Conservation (phyloP, 805 yeast species). For the Grigorovia yakushimaensis region DNA sequence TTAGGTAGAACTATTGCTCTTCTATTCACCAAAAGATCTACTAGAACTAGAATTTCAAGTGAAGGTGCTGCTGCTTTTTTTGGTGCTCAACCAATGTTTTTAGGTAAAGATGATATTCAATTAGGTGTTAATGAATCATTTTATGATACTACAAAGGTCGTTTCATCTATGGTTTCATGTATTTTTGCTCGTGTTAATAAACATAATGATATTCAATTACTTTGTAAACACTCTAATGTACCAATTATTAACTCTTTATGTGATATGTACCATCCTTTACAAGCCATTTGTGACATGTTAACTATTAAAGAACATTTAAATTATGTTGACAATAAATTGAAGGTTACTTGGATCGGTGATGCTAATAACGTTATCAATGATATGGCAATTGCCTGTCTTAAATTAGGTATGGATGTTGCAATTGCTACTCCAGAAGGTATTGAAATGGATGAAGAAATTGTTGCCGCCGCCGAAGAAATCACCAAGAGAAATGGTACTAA, state of each 20-base stretch:
- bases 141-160: conserved; percentile 79
- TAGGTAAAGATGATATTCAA: conserved; percentile 95
- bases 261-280: conserved; percentile 89
- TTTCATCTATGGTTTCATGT: conserved; percentile 94
- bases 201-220: conserved; percentile 71
- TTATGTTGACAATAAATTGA: conserved; percentile 36
- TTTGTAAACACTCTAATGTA: conserved; percentile 70
- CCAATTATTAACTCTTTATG: conserved; percentile 92
- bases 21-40: conserved; percentile 83
- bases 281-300: conserved; percentile 83
- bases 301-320: conserved; percentile 63
- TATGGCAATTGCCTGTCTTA: conserved; percentile 77
- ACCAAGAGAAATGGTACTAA: conserved; percentile 41
- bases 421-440: conserved; percentile 17
- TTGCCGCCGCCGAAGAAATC: conserved; percentile 43
- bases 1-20: conserved; percentile 76
- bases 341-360: conserved; percentile 93
- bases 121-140: conserved; percentile 89
- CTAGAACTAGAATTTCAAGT: conserved; percentile 86
- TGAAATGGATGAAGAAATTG: conserved; percentile 44
- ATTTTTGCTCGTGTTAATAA: conserved; percentile 91
- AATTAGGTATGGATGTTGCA: conserved; percentile 58
- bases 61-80: conserved; percentile 91
- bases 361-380: conserved; percentile 94
- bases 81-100: conserved; percentile 93